Conservation (phyloP, 2,329 filamentous ascomycete species). For the Exophiala mesophila region DNA sequence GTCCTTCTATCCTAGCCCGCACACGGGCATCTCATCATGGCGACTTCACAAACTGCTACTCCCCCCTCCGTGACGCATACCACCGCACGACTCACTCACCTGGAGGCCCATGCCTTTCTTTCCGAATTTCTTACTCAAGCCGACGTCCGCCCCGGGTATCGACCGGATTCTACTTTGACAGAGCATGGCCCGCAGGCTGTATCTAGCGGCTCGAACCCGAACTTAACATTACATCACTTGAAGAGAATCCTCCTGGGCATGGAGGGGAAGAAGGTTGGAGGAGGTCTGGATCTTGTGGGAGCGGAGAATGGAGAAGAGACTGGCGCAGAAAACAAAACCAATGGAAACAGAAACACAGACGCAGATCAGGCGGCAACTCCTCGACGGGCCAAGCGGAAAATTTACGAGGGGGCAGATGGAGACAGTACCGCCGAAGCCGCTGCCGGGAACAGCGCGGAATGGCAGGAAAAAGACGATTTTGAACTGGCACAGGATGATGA, state of each 20-base stretch:
- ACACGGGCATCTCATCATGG: conserved; percentile 17
- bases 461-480: conserved; percentile 24
- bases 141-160: conserved; percentile 32
- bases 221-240: conserved; percentile 24
- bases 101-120: conserved; percentile 24
- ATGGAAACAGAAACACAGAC: conserved; percentile 10
- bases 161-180: conserved; percentile 51
- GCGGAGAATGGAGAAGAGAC: conserved; percentile 9
- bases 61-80: conserved; percentile 21
- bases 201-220: conserved; percentile 14
- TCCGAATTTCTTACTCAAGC: conserved; percentile 21
- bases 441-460: conserved; percentile 11
- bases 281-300: conserved; percentile 1
- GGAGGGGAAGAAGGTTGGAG: conserved; percentile 19
- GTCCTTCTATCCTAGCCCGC: neutral
- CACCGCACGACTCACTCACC: conserved; percentile 23
- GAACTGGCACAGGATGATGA: conserved; percentile 16
- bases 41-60: conserved; percentile 9
- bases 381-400: conserved; percentile 1
- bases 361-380: neutral
- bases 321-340: conserved; percentile 6
- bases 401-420: conserved; percentile 1
- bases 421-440: neutral
- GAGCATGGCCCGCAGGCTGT: conserved; percentile 22
- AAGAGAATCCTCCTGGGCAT: conserved; percentile 23